phyloP scores from a whole-genome alignment of 345 rosid genomes.

The Turnera subulata region DNA sequence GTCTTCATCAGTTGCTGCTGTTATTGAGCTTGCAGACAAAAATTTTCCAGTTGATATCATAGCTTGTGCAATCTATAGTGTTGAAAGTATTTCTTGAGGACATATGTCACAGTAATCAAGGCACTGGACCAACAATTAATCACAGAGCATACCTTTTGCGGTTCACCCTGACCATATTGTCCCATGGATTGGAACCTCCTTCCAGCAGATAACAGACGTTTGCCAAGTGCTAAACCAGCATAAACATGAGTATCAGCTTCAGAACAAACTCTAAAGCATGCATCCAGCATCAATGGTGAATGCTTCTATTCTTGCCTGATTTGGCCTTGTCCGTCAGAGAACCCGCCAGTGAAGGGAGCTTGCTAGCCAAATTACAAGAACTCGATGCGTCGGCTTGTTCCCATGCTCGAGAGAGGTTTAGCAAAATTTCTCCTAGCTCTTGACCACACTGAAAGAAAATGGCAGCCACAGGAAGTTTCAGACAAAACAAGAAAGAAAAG shows the following conservation, averaged over 20 bases:
- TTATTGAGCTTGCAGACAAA: conserved; percentile 43
- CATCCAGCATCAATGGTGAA: conserved; percentile 17
- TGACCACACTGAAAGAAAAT: conserved; percentile 60
- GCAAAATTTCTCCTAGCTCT: conserved; percentile 68
- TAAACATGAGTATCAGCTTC: conserved; percentile 25
- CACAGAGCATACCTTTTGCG: conserved; percentile 55
- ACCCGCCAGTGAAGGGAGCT: conserved; percentile 52
- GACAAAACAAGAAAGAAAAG: neutral
- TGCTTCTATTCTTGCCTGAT: conserved; percentile 57
- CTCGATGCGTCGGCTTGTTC: conserved; percentile 69
- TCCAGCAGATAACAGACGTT: conserved; percentile 73
- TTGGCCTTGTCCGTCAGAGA: conserved; percentile 46
- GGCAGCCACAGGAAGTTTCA: conserved; percentile 8
- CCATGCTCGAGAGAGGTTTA: conserved; percentile 82
- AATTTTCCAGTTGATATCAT: conserved; percentile 64
- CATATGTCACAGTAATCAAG: neutral
- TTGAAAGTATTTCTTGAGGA: neutral
- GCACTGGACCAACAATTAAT: conserved; percentile 11
- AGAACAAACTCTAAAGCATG: conserved; percentile 20
- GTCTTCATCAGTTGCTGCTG: conserved; percentile 34
- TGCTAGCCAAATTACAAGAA: conserved; percentile 48
- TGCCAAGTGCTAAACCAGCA: conserved; percentile 69
- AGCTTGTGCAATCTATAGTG: conserved; percentile 69
- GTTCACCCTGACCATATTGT: conserved; percentile 89
- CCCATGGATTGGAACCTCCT: conserved; percentile 90